phyloP scores from a whole-genome alignment of 2,329 filamentous ascomycete genomes.

The Dothidotthia symphoricarpi region DNA sequence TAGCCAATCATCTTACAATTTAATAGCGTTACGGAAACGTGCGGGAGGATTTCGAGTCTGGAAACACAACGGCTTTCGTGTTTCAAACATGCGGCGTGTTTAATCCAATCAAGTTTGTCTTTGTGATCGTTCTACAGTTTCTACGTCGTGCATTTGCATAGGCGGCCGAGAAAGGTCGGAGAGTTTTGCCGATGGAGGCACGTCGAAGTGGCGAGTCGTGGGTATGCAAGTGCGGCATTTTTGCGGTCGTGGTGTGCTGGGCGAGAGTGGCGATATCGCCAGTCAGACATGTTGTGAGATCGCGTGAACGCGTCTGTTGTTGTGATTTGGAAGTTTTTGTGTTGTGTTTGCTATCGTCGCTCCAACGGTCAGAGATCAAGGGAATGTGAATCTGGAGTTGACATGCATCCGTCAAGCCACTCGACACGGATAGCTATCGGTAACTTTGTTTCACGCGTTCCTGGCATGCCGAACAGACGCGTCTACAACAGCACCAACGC shows the following conservation, averaged over 20 bases:
- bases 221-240: constrained; percentile 36
- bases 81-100: constrained; percentile 4
- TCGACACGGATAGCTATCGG: constrained; percentile 18
- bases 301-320: constrained; percentile 4
- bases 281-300: too few relatives aligned
- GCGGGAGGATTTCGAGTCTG: constrained; percentile 11
- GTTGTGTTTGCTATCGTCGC: too few relatives aligned
- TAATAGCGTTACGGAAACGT: constrained; percentile 16
- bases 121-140: neutral
- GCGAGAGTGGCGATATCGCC: constrained; percentile 9
- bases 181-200: neutral
- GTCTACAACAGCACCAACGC: constrained; percentile 14
- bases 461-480: constrained; percentile 20
- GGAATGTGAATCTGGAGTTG: too few relatives aligned
- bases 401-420: neutral
- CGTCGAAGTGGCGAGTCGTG: neutral
- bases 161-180: neutral
- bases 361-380: too few relatives aligned
- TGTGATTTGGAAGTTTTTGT: constrained; percentile 2
- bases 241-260: constrained; percentile 16
- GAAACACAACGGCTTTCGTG: constrained; percentile 9
- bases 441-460: constrained; percentile 15
- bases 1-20: constrained; percentile 17
- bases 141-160: neutral
- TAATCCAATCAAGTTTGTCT: constrained; percentile 10